Base-by-base conservation (phyloP, 2,329 filamentous ascomycete species). In the Hymenoscyphus albidus region DNA sequence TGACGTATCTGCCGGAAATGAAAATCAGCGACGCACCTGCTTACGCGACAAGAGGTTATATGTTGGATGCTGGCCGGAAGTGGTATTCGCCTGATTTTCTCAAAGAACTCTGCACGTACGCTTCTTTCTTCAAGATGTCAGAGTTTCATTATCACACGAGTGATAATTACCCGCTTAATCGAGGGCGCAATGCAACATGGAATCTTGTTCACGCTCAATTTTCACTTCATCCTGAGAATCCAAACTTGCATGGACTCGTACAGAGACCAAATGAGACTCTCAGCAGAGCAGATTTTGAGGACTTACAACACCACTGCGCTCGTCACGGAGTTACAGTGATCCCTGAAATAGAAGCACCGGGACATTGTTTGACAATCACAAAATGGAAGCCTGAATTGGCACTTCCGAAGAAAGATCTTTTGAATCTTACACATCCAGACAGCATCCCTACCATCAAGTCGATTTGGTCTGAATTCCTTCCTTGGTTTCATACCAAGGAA, bases 71-170 rank as follows among this genome's bases (percentile, higher is more conserved):
- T 4, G 85, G 79, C 0, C 79, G 84, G 2, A 83, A 86, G 69
- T 87, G 80, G 71, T 87, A 86, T 68, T 80, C 84, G 0, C 75
- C 78, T 3, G 76, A 79, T 13, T 86, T 85, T 66, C 70, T 87
- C 16, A 77, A 79, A 48, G 83, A 86, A n/a, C 75, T 87, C 66
- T 87, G 85, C 73, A 79, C 80, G 0, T 87, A 85, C 72, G 81
- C 84, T 66, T 86, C 83, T 32, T 86, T 83, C 71, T 87, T 85
- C 76, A 87, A 87, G 70, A 80, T 86, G 67, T 86, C 85, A 66
- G 80, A 80, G 0, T 82, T 87, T 62, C 85, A 87, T 57, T 73
- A 86, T 22, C 85, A 87, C 70, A 77, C 85, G 2, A 84, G 80
- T 65, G 85, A 87, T 70, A 86, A 86, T 68, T 74, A 83, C 4